Conservation (phyloP, 495 filamentous ascomycete species). For the Chaetomium cochliodes region DNA sequence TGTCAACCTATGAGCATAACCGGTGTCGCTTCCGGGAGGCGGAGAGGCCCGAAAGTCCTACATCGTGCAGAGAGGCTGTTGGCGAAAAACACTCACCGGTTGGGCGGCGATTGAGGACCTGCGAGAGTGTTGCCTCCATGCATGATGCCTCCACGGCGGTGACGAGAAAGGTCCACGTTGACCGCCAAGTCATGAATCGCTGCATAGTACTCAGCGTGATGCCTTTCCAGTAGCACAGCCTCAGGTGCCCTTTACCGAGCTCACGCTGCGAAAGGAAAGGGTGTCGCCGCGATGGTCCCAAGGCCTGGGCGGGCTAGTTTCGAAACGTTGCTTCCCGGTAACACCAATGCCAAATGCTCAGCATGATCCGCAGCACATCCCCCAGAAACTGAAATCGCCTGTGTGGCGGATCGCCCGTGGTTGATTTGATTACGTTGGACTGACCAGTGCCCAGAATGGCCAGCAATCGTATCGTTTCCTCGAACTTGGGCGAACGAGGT, state of each 20-base stretch:
- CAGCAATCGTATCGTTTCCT: neutral
- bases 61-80: neutral
- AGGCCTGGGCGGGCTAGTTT: conserved; percentile 1
- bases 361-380: conserved; percentile 8
- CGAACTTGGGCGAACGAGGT: neutral
- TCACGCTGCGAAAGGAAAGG: neutral
- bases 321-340: neutral
- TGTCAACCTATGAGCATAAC: neutral
- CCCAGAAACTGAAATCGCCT: neutral
- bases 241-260: neutral
- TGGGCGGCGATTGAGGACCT: neutral
- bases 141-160: neutral
- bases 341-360: neutral
- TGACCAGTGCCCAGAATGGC: neutral
- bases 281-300: neutral
- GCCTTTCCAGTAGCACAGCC: neutral
- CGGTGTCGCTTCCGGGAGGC: neutral
- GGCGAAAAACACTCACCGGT: neutral
- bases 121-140: neutral
- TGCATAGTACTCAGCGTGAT: neutral
- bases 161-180: conserved; percentile 4
- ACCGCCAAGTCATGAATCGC: conserved; percentile 1
- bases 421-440: conserved; percentile 11
- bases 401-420: neutral
- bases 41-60: conserved; percentile 1